Evolutionary conservation across 371 early-diverging fungal genomes (phyloP).

Genomic region (Actinomucor elegans): DNA sequence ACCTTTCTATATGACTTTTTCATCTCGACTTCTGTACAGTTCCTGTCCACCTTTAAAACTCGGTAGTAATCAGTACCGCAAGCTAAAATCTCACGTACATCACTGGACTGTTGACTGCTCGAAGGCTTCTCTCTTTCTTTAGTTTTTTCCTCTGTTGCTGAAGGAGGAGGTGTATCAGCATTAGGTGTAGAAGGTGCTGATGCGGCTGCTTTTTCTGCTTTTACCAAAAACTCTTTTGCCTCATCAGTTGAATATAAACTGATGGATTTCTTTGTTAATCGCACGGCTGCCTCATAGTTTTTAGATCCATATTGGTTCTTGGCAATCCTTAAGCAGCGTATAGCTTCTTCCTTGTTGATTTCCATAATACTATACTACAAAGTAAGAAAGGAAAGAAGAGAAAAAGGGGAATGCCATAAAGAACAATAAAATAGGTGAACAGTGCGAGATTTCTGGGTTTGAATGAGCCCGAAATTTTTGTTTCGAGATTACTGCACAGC

Average conservation of each 20-base stretch:
- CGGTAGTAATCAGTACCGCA: slow-evolving; percentile 86
- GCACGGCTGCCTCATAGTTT: slow-evolving; percentile 72
- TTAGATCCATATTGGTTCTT: slow-evolving; percentile 65
- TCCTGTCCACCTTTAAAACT: slow-evolving; percentile 81
- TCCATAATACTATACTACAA: slow-evolving; percentile 55
- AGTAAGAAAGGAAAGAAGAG: slow-evolving; percentile 2
- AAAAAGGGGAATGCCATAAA: background rate
- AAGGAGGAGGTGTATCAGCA: slow-evolving; percentile 9
- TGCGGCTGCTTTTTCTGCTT: slow-evolving; percentile 42
- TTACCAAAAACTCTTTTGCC: slow-evolving; percentile 60
- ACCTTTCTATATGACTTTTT: slow-evolving; percentile 97
- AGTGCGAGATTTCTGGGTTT: no score
- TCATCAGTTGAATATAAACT: slow-evolving; percentile 74
- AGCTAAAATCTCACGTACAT: slow-evolving; percentile 74
- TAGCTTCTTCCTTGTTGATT: slow-evolving; percentile 89
- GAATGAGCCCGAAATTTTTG: no score
- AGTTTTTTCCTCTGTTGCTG: slow-evolving; percentile 1
- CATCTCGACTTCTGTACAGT: slow-evolving; percentile 85
- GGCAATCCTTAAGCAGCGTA: slow-evolving; percentile 77
- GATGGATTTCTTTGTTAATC: slow-evolving; percentile 82
- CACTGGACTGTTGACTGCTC: slow-evolving; percentile 76
- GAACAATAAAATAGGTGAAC: no score
- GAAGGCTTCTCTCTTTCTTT: slow-evolving; percentile 51
- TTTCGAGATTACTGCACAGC: no score
- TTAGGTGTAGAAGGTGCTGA: slow-evolving; percentile 4